Percentiles rank a stretch among this genome's conserved stretches.
phyloP scores from a whole-genome alignment of 139 green algal genomes.

The Closterium sp. region DNA sequence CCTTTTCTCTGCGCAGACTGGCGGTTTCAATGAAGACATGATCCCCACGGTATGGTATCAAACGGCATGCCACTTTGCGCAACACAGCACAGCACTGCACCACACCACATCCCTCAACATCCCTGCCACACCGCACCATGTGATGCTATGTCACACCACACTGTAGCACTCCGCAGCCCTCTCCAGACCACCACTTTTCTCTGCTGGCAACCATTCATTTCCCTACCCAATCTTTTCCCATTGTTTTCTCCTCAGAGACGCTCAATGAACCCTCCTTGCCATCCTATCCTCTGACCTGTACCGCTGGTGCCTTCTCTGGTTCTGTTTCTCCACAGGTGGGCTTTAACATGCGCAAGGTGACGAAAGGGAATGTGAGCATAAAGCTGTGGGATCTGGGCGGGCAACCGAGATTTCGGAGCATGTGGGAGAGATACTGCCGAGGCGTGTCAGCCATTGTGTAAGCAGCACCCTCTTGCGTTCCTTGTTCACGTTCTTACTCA shows the following conservation, averaged over 20 bases:
- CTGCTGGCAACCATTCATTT: too few species aligned
- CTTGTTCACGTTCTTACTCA: background rate
- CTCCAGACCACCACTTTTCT: too few species aligned
- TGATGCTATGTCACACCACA: too few species aligned
- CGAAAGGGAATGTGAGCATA: constrained; percentile 90
- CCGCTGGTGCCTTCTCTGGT: too few species aligned
- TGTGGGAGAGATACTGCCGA: constrained; percentile 99
- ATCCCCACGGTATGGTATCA: constrained; percentile 85
- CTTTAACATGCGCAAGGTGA: constrained; percentile 99
- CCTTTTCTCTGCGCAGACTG: constrained; percentile 57
- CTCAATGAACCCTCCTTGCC: too few species aligned
- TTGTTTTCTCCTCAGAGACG: too few species aligned
- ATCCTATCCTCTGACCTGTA: too few species aligned
- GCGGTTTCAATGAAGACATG: constrained; percentile 85
- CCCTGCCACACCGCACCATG: too few species aligned
- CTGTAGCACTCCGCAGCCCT: background rate
- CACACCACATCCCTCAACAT: background rate
- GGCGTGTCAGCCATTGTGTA: constrained; percentile 92
- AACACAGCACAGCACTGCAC: background rate
- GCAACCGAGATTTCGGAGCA: constrained; percentile 88
- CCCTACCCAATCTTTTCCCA: too few species aligned
- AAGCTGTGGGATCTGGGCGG: constrained; percentile 99
- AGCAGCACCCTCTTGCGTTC: constrained; percentile 39
- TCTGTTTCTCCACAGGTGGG: constrained; percentile 62
- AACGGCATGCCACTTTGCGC: background rate